Evolutionary conservation across 306 rosid genomes (phyloP).

Genomic region (Abrus pulchellus): DNA sequence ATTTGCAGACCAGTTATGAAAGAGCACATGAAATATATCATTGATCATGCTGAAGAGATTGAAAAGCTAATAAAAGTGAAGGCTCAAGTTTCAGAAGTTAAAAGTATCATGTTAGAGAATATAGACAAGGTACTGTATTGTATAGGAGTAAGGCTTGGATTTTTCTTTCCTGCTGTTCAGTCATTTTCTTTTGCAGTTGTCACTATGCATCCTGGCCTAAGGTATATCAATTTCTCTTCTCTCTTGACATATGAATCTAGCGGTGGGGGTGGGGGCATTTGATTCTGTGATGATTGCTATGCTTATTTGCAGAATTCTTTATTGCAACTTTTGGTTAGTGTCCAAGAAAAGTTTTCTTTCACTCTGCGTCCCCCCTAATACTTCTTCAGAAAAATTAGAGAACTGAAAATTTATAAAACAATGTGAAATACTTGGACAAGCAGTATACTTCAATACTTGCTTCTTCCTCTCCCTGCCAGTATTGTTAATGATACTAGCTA

Average conservation of each 20-base stretch:
- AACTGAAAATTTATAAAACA: constrained; percentile 13
- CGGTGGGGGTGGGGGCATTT: constrained; percentile 1
- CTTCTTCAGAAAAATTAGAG: constrained; percentile 2
- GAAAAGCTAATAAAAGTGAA: constrained; percentile 90
- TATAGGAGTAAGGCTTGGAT: background rate
- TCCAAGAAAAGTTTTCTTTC: background rate
- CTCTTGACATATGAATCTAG: background rate
- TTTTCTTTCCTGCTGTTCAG: background rate
- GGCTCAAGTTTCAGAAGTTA: constrained; percentile 95
- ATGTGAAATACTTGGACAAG: background rate
- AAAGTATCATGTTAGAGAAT: constrained; percentile 91
- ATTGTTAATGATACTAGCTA: constrained; percentile 14
- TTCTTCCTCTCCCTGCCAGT: background rate
- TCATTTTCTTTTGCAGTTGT: constrained; percentile 23
- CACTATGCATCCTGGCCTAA: background rate
- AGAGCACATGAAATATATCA: constrained; percentile 93
- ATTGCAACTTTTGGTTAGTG: constrained; percentile 14
- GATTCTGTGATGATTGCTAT: background rate
- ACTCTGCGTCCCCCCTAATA: background rate
- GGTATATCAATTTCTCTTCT: constrained; percentile 6
- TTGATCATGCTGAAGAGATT: constrained; percentile 90
- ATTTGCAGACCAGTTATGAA: constrained; percentile 83
- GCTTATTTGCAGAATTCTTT: background rate
- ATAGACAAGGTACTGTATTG: constrained; percentile 59
- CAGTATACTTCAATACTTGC: constrained; percentile 5